These are phyloP conservation scores for Yarrowia osloensis DNA, from an alignment of 805 yeast species.

Conservation along the genomic window DNA sequence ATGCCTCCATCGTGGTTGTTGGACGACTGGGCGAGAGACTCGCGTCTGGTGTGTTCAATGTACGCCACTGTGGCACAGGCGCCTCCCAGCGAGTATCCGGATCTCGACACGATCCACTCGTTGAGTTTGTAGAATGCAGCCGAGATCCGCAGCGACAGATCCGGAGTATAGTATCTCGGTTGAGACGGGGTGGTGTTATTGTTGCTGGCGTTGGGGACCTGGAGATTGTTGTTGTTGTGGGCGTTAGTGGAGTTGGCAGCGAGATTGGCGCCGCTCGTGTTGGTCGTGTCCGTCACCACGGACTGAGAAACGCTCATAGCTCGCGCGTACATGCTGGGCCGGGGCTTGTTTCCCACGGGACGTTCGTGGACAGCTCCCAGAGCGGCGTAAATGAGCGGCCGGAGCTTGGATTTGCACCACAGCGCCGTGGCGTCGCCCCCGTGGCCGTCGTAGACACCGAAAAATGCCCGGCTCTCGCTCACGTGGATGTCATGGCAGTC, in stretches of 20 bases:
- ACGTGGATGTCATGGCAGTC: slow-evolving; percentile 21
- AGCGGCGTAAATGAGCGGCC: slow-evolving; percentile 16
- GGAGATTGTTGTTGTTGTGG: neutral
- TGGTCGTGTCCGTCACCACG: neutral
- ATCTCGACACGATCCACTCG: slow-evolving; percentile 14
- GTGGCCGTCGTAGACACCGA: slow-evolving; percentile 29
- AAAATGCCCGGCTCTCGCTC: slow-evolving; percentile 6
- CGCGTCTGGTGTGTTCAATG: slow-evolving; percentile 8
- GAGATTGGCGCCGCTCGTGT: neutral
- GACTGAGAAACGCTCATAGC: slow-evolving; percentile 2
- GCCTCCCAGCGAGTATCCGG: slow-evolving; percentile 14
- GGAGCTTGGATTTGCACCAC: slow-evolving; percentile 25
- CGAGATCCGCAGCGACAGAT: slow-evolving; percentile 1
- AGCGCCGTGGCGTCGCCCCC: slow-evolving; percentile 15
- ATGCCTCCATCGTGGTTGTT: neutral
- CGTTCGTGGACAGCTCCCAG: slow-evolving; percentile 5
- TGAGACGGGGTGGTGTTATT: neutral
- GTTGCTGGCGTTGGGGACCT: neutral
- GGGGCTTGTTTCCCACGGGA: neutral
- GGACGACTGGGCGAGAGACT: slow-evolving; percentile 8
- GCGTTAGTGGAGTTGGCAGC: neutral
- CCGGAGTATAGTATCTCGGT: slow-evolving; percentile 19
- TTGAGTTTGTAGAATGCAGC: slow-evolving; percentile 22
- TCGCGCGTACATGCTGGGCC: slow-evolving; percentile 17
- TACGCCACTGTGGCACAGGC: slow-evolving; percentile 21